Percentiles rank a stretch among this genome's conserved stretches.
phyloP scores from a whole-genome alignment of 2,329 filamentous ascomycete species.

The Lojkania enalia region DNA sequence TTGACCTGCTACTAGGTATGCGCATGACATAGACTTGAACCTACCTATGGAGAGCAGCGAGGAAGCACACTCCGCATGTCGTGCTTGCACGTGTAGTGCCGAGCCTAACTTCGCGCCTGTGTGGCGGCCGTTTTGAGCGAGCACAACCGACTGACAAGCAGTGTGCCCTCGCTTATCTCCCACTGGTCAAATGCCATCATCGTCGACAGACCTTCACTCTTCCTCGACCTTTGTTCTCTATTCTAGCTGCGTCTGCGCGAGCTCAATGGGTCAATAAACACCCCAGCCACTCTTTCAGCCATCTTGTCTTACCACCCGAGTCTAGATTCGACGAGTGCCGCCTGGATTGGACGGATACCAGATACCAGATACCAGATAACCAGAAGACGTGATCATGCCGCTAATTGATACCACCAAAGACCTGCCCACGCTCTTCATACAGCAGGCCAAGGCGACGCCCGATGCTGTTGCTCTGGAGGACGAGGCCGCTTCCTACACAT shows the following conservation, averaged over 20 bases:
- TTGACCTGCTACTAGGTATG: too few relatives aligned
- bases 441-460: conserved; percentile 70
- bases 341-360: background rate
- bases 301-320: too few relatives aligned
- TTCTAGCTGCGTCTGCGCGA: background rate
- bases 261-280: background rate
- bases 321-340: too few relatives aligned
- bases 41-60: too few relatives aligned
- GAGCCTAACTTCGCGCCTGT: too few relatives aligned
- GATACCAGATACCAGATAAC: background rate
- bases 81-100: too few relatives aligned
- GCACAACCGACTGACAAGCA: background rate
- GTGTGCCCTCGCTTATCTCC: too few relatives aligned
- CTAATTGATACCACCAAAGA: conserved; percentile 73
- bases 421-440: conserved; percentile 69
- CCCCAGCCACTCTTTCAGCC: background rate
- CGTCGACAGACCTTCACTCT: background rate
- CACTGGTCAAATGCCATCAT: background rate
- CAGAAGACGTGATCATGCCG: conserved; percentile 40
- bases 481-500: conserved; percentile 67
- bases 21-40: too few relatives aligned
- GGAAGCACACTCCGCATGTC: too few relatives aligned
- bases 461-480: conserved; percentile 74
- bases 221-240: background rate
- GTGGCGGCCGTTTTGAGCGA: background rate